A percentile compares a stretch with the other conserved stretches of the same genome.
phyloP scores from a whole-genome alignment of 73 alveolate species.

The Paramecium bursaria region DNA sequence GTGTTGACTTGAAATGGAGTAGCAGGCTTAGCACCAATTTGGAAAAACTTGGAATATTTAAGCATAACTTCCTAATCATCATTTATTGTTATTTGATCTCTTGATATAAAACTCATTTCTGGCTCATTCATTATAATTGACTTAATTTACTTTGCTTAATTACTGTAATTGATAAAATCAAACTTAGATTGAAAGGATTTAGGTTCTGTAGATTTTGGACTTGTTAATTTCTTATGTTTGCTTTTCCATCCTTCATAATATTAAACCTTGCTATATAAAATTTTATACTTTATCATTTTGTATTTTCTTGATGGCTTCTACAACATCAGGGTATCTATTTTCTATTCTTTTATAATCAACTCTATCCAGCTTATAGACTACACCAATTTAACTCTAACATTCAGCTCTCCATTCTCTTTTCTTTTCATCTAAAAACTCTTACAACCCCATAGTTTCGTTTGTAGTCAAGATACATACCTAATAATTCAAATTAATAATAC shows the following conservation, averaged over 20 bases:
- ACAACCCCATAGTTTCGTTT: constrained; percentile 51
- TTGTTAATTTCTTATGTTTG: neutral
- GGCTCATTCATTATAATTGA: constrained; percentile 34
- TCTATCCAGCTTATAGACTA: constrained; percentile 50
- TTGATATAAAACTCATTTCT: constrained; percentile 47
- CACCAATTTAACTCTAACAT: constrained; percentile 38
- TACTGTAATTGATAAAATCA: neutral
- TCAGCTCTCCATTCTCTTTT: constrained; percentile 42
- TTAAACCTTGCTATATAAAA: constrained; percentile 1
- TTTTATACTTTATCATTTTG: constrained; percentile 29
- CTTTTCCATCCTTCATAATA: constrained; percentile 42
- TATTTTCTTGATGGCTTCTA: constrained; percentile 41
- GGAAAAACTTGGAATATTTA: constrained; percentile 11
- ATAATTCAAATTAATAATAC: neutral
- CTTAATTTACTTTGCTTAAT: neutral
- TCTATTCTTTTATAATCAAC: constrained; percentile 53
- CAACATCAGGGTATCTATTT: constrained; percentile 48
- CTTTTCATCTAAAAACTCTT: constrained; percentile 48
- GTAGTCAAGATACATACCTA: constrained; percentile 33
- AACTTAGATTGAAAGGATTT: no score
- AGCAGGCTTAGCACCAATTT: constrained; percentile 42
- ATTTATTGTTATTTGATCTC: constrained; percentile 52
- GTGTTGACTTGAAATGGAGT: constrained; percentile 51
- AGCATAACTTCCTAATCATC: constrained; percentile 56
- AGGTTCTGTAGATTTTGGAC: no score